Evolutionary conservation across 192 early-diverging fungal species (phyloP).

Genomic region (Backusella tuberculispora): DNA sequence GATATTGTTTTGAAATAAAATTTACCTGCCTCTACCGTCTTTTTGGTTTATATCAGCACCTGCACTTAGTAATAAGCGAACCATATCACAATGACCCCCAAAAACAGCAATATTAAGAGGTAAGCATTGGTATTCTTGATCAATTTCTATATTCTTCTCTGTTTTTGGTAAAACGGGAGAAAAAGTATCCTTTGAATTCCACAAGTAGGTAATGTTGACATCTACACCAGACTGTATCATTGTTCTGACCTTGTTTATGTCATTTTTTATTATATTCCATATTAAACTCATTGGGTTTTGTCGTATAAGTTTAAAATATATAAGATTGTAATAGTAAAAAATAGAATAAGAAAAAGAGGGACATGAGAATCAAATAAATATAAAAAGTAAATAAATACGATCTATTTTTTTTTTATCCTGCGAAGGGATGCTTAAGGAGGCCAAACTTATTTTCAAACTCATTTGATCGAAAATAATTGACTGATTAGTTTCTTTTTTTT

Average conservation of each 20-base stretch:
- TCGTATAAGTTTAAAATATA: not conserved
- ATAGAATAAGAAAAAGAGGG: not conserved
- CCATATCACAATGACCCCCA: constrained; percentile 59
- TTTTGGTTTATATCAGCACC: constrained; percentile 61
- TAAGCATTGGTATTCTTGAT: constrained; percentile 50
- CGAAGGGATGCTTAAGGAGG: too few relatives aligned
- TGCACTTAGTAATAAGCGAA: constrained; percentile 53
- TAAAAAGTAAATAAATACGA: too few relatives aligned
- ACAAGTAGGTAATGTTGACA: constrained; percentile 47
- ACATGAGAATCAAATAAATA: too few relatives aligned
- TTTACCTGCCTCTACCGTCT: constrained; percentile 65
- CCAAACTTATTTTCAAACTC: too few relatives aligned
- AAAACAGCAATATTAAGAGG: constrained; percentile 62
- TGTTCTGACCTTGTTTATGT: constrained; percentile 37
- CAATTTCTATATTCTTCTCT: constrained; percentile 30
- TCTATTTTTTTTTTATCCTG: too few relatives aligned
- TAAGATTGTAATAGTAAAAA: not conserved
- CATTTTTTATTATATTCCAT: constrained; percentile 44
- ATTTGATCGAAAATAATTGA: too few relatives aligned
- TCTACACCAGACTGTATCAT: constrained; percentile 46
- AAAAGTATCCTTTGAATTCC: constrained; percentile 47
- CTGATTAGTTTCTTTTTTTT: too few relatives aligned
- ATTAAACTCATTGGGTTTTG: constrained; percentile 45
- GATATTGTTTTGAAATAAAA: not conserved
- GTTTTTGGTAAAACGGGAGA: constrained; percentile 40